phyloP scores from a whole-genome alignment of 2,329 filamentous ascomycete species.

The Blastomyces gilchristii region DNA sequence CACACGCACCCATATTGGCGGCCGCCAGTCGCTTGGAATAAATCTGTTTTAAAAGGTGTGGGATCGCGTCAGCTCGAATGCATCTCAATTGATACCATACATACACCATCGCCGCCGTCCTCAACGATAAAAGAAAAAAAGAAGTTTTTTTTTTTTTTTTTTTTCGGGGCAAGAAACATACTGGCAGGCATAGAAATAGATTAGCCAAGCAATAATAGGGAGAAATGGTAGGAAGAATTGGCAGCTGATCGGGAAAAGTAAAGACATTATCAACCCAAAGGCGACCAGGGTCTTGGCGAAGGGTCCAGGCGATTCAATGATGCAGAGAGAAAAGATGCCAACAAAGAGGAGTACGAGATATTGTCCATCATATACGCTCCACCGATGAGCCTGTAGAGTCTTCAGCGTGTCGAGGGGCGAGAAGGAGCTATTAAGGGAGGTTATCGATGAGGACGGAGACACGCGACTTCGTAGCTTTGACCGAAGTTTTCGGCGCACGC shows the following conservation, averaged over 20 bases:
- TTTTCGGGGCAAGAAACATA: constrained; percentile 43
- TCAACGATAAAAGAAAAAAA: background rate
- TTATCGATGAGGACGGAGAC: constrained; percentile 61
- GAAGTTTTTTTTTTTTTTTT: background rate
- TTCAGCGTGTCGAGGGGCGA: constrained; percentile 68
- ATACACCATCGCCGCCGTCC: no score
- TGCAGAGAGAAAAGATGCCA: constrained; percentile 69
- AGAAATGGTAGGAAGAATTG: constrained; percentile 87
- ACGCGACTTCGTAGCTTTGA: constrained; percentile 58
- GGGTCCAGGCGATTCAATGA: constrained; percentile 69
- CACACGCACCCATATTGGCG: constrained; percentile 90
- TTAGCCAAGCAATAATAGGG: constrained; percentile 72
- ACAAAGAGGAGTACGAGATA: constrained; percentile 66
- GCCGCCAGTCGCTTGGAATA: constrained; percentile 77
- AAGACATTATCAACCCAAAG: constrained; percentile 54
- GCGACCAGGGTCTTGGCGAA: constrained; percentile 65
- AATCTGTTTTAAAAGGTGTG: constrained; percentile 50
- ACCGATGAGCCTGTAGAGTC: constrained; percentile 65
- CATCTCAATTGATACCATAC: background rate
- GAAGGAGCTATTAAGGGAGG: constrained; percentile 69
- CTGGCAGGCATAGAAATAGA: constrained; percentile 91
- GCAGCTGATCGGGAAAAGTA: constrained; percentile 72
- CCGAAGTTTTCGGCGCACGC: constrained; percentile 56
- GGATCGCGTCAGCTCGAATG: background rate
- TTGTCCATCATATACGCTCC: constrained; percentile 75